Evolutionary conservation across 2,329 filamentous ascomycete species (phyloP).

Genomic region (Botrytis fabae): DNA sequence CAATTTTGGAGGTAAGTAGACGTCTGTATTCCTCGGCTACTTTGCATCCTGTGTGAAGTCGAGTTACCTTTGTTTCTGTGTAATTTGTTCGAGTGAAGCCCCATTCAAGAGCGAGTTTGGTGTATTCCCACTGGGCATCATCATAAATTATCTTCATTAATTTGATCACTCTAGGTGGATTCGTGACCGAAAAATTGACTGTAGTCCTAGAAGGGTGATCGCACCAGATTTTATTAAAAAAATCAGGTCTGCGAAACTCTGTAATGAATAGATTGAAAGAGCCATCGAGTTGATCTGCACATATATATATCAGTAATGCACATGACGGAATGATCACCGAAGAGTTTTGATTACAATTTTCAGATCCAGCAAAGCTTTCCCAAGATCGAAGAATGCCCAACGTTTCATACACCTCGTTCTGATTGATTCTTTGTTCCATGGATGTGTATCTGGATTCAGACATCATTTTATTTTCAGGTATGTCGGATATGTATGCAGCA

Average conservation of each 20-base stretch:
- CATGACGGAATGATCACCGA: background rate
- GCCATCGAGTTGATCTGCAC: background rate
- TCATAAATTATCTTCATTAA: background rate
- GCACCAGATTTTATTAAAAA: background rate
- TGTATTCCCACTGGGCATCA: background rate
- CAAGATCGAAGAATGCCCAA: background rate
- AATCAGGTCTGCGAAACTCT: background rate
- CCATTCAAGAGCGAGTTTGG: background rate
- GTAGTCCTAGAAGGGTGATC: background rate
- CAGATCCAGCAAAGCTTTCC: background rate
- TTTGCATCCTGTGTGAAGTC: background rate
- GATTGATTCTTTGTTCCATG: background rate
- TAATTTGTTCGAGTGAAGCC: background rate
- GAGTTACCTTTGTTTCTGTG: background rate
- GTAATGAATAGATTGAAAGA: background rate
- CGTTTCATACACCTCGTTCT: background rate
- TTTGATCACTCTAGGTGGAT: background rate
- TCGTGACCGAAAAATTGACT: accelerated
- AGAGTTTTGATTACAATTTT: background rate
- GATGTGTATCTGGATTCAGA: background rate
- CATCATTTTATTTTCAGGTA: background rate
- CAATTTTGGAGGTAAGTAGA: background rate
- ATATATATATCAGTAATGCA: background rate
- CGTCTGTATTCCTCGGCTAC: background rate
- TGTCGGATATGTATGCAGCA: background rate